Percentiles rank a stretch among this genome's conserved stretches.
Conservation (phyloP, 2,329 filamentous ascomycete species). For the Ophiostoma quercus region DNA sequence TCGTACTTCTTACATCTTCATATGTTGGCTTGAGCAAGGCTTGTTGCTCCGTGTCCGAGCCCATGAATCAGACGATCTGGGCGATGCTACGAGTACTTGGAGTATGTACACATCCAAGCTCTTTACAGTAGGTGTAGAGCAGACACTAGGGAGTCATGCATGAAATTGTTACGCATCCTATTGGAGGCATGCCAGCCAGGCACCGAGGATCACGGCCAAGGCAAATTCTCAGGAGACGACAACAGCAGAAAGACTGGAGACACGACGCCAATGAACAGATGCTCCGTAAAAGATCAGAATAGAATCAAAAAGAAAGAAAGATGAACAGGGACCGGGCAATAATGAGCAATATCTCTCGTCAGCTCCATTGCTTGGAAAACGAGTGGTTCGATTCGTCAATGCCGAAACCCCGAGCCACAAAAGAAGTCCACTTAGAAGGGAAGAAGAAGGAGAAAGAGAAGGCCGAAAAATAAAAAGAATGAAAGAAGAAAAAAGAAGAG, state of each 20-base stretch:
- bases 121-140: neutral
- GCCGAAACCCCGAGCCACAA: slow-evolving; percentile 15
- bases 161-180: neutral
- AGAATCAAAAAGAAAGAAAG: neutral
- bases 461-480: neutral
- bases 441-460: neutral
- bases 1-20: too few species aligned
- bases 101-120: neutral
- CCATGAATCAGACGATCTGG: neutral
- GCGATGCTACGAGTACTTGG: neutral
- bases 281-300: neutral
- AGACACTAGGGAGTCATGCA: neutral
- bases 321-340: neutral
- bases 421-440: too few species aligned
- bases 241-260: neutral
- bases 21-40: neutral
- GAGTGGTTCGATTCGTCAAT: slow-evolving; percentile 25
- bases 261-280: neutral
- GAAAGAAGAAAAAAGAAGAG: neutral
- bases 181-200: neutral
- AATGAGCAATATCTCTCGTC: neutral
- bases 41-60: neutral
- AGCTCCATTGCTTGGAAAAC: slow-evolving; percentile 1
- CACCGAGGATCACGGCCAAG: neutral
- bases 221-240: neutral